A percentile compares a stretch with the other conserved stretches of the same genome.
Evolutionary conservation across 2,329 filamentous ascomycete species (phyloP).

Genomic region (Ascochyta fabae): DNA sequence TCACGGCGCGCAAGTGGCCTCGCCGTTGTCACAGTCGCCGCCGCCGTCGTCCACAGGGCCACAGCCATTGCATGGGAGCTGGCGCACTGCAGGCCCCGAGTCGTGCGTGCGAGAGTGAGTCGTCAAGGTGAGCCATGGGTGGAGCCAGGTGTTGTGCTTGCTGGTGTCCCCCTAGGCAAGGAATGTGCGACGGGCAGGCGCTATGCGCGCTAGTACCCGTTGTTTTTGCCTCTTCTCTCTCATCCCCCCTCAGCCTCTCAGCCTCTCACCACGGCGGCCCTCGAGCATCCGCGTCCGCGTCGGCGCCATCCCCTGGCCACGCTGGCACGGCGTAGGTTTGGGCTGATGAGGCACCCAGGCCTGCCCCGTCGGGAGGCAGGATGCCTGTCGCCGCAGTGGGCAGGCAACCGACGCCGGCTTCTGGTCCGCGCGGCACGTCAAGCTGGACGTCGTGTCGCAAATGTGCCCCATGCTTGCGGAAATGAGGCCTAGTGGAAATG

Average conservation of each 20-base stretch:
- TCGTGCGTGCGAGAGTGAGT: constrained; percentile 4
- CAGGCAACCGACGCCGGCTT: constrained; percentile 10
- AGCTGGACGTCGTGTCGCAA: constrained; percentile 18
- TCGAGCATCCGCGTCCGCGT: constrained; percentile 4
- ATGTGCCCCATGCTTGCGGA: constrained; percentile 31
- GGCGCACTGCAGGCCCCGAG: constrained; percentile 15
- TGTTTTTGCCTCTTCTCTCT: constrained; percentile 9
- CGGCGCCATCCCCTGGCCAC: constrained; percentile 9
- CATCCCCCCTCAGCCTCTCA: background rate
- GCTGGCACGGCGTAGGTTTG: constrained; percentile 25
- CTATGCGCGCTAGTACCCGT: constrained; percentile 19
- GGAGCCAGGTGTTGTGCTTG: constrained; percentile 11
- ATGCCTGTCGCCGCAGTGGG: background rate
- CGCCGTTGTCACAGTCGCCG: constrained; percentile 22
- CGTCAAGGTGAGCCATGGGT: constrained; percentile 4
- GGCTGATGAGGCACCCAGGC: constrained; percentile 16
- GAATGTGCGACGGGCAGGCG: constrained; percentile 20
- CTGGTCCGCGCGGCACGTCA: constrained; percentile 22
- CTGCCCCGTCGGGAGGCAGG: constrained; percentile 14
- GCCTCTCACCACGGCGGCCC: background rate
- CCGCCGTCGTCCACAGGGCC: constrained; percentile 15
- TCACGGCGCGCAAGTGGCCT: constrained; percentile 17
- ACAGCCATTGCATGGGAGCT: background rate
- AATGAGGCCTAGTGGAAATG: constrained; percentile 34
- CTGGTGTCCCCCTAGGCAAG: background rate